Percentiles rank a stretch among this genome's conserved stretches.
These are phyloP conservation scores for Xylaria cubensis DNA, from an alignment of 495 filamentous ascomycete genomes.

Conservation along the genomic window DNA sequence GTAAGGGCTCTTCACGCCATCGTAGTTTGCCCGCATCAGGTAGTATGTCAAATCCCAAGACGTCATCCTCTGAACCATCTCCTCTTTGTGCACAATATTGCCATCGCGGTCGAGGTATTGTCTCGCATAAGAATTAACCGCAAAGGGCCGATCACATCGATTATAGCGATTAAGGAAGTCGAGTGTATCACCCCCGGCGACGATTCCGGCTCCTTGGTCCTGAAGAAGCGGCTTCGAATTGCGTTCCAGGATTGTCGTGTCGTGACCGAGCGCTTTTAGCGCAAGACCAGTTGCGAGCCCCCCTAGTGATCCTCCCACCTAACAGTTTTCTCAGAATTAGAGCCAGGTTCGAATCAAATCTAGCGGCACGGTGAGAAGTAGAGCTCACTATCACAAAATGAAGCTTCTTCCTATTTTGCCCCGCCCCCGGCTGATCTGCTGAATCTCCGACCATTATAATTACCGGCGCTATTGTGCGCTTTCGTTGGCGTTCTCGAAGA, in stretches of 20 bases:
- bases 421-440: slow-evolving; percentile 3
- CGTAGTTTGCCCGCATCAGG: slow-evolving; percentile 61
- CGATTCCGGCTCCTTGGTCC: slow-evolving; percentile 64
- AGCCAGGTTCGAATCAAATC: neutral
- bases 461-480: neutral
- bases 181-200: slow-evolving; percentile 49
- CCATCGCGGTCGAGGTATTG: slow-evolving; percentile 55
- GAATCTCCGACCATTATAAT: neutral
- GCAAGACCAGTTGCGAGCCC: slow-evolving; percentile 56
- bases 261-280: slow-evolving; percentile 55
- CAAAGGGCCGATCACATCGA: slow-evolving; percentile 43
- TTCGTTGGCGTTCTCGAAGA: neutral
- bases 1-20: slow-evolving; percentile 57
- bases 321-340: neutral
- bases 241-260: slow-evolving; percentile 61
- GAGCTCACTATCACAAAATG: slow-evolving; percentile 43
- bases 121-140: slow-evolving; percentile 44
- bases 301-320: slow-evolving; percentile 59
- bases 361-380: neutral
- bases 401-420: slow-evolving; percentile 28
- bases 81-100: slow-evolving; percentile 49
- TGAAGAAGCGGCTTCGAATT: slow-evolving; percentile 53
- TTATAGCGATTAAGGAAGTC: slow-evolving; percentile 46
- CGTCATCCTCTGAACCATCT: slow-evolving; percentile 54
- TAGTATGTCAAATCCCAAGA: slow-evolving; percentile 64